phyloP scores from a whole-genome alignment of 768 basidiomycete genomes.

The Hortiboletus flavorubellus region DNA sequence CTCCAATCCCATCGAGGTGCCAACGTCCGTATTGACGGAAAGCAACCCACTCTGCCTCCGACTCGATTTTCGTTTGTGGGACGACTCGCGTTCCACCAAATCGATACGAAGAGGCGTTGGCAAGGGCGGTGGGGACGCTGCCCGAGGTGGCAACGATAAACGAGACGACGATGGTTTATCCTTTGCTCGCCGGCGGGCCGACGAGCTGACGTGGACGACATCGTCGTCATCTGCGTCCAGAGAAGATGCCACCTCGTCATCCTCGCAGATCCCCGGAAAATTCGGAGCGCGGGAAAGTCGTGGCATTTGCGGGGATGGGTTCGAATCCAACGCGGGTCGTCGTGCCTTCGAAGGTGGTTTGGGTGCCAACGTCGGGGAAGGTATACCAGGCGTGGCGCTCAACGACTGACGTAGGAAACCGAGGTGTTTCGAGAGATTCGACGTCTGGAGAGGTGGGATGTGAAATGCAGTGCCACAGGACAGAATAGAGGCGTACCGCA shows the following conservation, averaged over 20 bases:
- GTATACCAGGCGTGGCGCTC: conserved; percentile 36
- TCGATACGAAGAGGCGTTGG: conserved; percentile 33
- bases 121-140: conserved; percentile 38
- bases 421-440: conserved; percentile 62
- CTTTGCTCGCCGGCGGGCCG: conserved; percentile 42
- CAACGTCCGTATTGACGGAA: conserved; percentile 35
- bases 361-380: conserved; percentile 36
- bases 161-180: conserved; percentile 48
- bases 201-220: conserved; percentile 36
- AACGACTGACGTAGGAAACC: conserved; percentile 61
- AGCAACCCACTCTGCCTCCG: conserved; percentile 54
- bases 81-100: conserved; percentile 35
- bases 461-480: conserved; percentile 16
- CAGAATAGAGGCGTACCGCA: conserved; percentile 49
- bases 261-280: conserved; percentile 64
- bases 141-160: conserved; percentile 45
- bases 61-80: conserved; percentile 22
- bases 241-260: conserved; percentile 53
- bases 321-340: conserved; percentile 42
- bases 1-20: conserved; percentile 26
- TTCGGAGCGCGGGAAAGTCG: conserved; percentile 65
- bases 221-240: conserved; percentile 42
- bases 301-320: conserved; percentile 45
- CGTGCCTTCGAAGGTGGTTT: conserved; percentile 50
- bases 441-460: conserved; percentile 38